These are phyloP conservation scores for Prorocentrum cordatum DNA, from an alignment of 169 alveolate genomes.

Conservation along the genomic window DNA sequence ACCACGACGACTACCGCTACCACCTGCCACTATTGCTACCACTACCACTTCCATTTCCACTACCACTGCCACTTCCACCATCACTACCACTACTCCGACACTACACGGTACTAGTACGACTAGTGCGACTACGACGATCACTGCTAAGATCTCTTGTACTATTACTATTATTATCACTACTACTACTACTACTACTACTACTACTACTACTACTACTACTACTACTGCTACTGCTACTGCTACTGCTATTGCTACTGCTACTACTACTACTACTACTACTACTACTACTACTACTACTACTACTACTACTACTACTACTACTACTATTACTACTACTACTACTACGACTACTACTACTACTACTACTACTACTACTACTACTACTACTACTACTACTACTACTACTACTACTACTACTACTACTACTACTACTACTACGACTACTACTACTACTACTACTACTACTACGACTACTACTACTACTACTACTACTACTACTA, in stretches of 20 bases:
- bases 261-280: background rate
- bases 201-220: background rate
- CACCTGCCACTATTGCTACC: background rate
- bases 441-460: background rate
- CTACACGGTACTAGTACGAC: background rate
- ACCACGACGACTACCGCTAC: background rate
- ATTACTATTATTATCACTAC: background rate
- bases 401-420: background rate
- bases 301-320: background rate
- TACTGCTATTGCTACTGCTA: background rate
- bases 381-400: background rate
- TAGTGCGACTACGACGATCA: background rate
- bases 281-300: background rate
- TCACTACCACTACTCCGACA: background rate
- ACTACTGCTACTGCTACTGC: background rate
- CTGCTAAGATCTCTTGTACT: background rate
- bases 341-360: background rate
- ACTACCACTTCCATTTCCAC: background rate
- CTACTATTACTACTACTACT: background rate
- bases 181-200: background rate
- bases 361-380: background rate
- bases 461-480: background rate
- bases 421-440: background rate
- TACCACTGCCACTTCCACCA: background rate
- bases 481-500: background rate